Evolutionary conservation across 2,329 filamentous ascomycete species (phyloP), one percentile per base, ranked within the genome.

Genomic region (Allantophomopsis cytisporea): DNA sequence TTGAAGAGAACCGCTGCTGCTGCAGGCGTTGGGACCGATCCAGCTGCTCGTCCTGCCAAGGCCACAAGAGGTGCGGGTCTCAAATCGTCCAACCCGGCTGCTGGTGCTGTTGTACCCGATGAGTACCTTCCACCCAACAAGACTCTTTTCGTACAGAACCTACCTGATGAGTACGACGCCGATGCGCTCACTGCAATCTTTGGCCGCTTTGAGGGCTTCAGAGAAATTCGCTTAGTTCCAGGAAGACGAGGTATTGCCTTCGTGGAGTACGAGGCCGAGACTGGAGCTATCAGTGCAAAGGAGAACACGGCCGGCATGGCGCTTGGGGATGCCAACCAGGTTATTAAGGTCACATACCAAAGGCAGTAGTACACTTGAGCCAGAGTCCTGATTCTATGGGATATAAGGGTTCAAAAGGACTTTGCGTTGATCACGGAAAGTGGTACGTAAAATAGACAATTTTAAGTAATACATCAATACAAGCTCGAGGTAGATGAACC

Each of bases 51-150:
- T 37, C 76, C 81, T 0, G 64, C 73, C 40, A 89, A 89, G 65
- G 69, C 79, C 13, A 70, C 73, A n/a, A 73, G 78, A 51, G 76
- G 77, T 33, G 66, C 73, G 17, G 84, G 84, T 28, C 74, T 89
- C 64, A 93, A 93, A 58, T 75, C 83, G 5, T 82, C 80, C 1
- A 76, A 75, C 42, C 71, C 76, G 5, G 68, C 76, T 12, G 69
- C 76, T 1, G 69, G 80, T 3, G 71, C 82, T 10, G 80, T 87
- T 40, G 80, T 96, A 14, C 87, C 88, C n/a, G 91, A 96, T 71
- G 91, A 98, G 63, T 96, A 94, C 60, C 74, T 96, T 4, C 89
- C 89, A 4, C 89, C 91, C 30, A 96, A 96, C 73, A 95, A 94
- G 66, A 94, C 87, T 49, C 73, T 98, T 30, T 94, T 96, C 64